Evolutionary conservation across 305 asterid species (phyloP).

Genomic region (Lippia alba): DNA sequence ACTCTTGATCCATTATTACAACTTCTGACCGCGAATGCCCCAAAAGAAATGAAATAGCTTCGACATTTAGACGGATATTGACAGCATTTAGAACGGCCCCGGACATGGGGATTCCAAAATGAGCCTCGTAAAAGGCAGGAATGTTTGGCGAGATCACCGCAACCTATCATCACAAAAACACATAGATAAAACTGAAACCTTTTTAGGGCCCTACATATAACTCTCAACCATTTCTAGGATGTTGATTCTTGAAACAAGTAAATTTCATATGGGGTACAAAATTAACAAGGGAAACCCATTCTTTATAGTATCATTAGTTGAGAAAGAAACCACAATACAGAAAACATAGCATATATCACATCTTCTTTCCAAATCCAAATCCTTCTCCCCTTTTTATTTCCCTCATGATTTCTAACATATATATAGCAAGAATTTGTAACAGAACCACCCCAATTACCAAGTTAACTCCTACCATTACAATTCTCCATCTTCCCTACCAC

Average conservation of each 20-base stretch:
- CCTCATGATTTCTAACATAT: not conserved
- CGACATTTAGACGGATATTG: slow-evolving; percentile 72
- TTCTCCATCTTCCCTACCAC: too few species aligned
- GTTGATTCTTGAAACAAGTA: not conserved
- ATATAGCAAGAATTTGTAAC: too few species aligned
- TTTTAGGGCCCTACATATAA: not conserved
- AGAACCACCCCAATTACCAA: not conserved
- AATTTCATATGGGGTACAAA: not conserved
- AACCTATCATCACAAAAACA: slow-evolving; percentile 49
- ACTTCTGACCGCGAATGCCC: slow-evolving; percentile 63
- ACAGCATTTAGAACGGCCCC: slow-evolving; percentile 77
- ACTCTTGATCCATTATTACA: slow-evolving; percentile 75
- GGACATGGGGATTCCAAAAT: slow-evolving; percentile 79
- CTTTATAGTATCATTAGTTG: not conserved
- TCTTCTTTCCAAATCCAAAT: not conserved
- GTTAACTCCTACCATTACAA: not conserved
- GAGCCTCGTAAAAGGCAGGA: slow-evolving; percentile 71
- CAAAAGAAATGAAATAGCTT: slow-evolving; percentile 66
- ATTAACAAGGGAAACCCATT: not conserved
- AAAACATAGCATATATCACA: not conserved
- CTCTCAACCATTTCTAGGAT: not conserved
- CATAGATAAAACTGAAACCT: not conserved
- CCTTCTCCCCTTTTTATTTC: not conserved
- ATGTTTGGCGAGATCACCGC: slow-evolving; percentile 77
- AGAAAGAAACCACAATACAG: not conserved